These are phyloP conservation scores for Nicotiana attenuata DNA, from an alignment of 257 asterid genomes.

Conservation along the genomic window DNA sequence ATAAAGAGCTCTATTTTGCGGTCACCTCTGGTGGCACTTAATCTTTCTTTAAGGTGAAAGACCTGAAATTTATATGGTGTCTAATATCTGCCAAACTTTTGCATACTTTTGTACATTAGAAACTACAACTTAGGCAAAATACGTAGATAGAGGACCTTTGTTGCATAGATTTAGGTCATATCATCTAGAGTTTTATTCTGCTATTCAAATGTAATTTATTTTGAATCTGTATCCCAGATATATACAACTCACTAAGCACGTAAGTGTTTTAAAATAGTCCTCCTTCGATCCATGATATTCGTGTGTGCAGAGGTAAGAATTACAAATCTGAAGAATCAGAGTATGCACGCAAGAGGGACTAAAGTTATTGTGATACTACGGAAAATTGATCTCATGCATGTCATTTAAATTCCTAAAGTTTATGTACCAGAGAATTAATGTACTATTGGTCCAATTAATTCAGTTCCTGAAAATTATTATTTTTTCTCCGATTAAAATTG, in stretches of 20 bases:
- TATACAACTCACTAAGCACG: background rate
- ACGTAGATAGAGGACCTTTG: background rate
- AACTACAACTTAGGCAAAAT: background rate
- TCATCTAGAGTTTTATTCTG: background rate
- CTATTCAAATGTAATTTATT: background rate
- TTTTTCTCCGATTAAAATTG: too few species aligned
- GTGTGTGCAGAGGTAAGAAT: background rate
- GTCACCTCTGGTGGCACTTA: background rate
- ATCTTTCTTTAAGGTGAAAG: background rate
- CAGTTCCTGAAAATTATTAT: too few species aligned
- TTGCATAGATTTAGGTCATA: background rate
- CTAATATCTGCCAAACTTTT: background rate
- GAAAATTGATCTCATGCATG: background rate
- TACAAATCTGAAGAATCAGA: too few species aligned
- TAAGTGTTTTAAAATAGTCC: background rate
- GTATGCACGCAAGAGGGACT: too few species aligned
- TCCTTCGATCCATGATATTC: background rate
- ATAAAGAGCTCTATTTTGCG: background rate
- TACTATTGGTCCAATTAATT: too few species aligned
- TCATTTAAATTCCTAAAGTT: too few species aligned
- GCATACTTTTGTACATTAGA: constrained; percentile 3
- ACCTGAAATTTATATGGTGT: background rate
- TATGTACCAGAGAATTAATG: too few species aligned
- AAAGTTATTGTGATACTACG: background rate
- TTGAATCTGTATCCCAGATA: background rate